Evolutionary conservation across 1,139 yeast genomes (phyloP).

Genomic region (Pichia terricola): DNA sequence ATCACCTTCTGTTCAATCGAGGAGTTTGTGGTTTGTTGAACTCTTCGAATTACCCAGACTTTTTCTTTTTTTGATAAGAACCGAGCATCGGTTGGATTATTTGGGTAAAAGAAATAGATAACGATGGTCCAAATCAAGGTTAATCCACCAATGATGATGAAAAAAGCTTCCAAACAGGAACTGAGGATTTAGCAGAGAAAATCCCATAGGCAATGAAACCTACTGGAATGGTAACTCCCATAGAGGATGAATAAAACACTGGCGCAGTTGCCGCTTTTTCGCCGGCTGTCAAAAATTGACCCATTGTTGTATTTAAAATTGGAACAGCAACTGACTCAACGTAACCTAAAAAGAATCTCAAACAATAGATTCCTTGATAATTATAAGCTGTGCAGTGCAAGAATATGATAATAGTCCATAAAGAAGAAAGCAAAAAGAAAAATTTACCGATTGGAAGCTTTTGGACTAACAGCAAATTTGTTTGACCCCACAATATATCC

Average conservation of each 20-base stretch:
- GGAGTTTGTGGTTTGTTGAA: constrained; percentile 26
- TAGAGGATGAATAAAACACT: constrained; percentile 27
- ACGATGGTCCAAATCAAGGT: constrained; percentile 25
- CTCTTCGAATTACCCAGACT: constrained; percentile 28
- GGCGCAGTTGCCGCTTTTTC: constrained; percentile 29
- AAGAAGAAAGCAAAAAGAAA: constrained; percentile 19
- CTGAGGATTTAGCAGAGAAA: constrained; percentile 19
- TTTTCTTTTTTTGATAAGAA: constrained; percentile 27
- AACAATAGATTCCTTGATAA: constrained; percentile 26
- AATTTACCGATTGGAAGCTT: constrained; percentile 16
- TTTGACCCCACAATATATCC: constrained; percentile 32
- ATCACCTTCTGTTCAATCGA: constrained; percentile 29
- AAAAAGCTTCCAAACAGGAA: constrained; percentile 27
- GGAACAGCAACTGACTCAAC: constrained; percentile 28
- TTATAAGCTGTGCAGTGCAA: constrained; percentile 25
- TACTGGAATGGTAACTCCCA: constrained; percentile 28
- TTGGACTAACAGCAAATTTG: constrained; percentile 22
- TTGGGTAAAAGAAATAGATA: constrained; percentile 26
- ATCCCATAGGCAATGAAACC: constrained; percentile 31
- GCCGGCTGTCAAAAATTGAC: constrained; percentile 27
- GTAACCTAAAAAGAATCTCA: constrained; percentile 29
- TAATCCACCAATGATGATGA: constrained; percentile 27
- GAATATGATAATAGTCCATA: constrained; percentile 27
- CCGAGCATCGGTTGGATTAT: constrained; percentile 27
- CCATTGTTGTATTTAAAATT: constrained; percentile 27